Base-by-base conservation (phyloP, 73 alveolate species). In the Paramecium tetraurelia region DNA sequence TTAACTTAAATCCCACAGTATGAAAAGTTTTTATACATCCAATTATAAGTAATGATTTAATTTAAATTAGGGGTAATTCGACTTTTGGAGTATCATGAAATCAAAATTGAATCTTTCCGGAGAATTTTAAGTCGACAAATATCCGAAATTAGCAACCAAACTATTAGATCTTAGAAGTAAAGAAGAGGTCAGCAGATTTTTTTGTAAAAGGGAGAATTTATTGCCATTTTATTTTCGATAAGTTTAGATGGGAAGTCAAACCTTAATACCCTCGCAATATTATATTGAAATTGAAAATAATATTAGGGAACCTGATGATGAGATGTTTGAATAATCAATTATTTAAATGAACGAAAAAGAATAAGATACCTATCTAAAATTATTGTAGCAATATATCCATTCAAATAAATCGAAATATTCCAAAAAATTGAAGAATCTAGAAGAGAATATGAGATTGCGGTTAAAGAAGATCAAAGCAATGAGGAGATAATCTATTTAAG, bases 331-430 rank as follows among this genome's bases (percentile, higher is more conserved):
- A 31, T 46, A 80, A 40, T 80, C 90, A 4, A 80, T 80, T 21
- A 27, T 41, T 24, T 80, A 80, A 80, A 80, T 80, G 90, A 80
- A 41, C 10, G 90, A 80, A 48, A 80, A 80, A 16, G 90, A 80
- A 80, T 80, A 80, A 22, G 72, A 48, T 38, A 43, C 76, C 8
- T 80, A 80, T 44, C 21, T 80, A 24, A 80, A 80, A 44, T 4
- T 46, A 18, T 10, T 80, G 12, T 63, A 80, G 43, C 22, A 80
- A 43, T 80, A 44, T 24, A 80, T 80, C 7, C 70, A 80, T 80
- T 48, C 46, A 18, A 40, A 80, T 44, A 80, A 80, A 80, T 41
- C 90, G 20, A 80, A 80, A 80, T 80, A 80, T 46, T 44, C 70
- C 0, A 27, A 80, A 7, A 80, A 46, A 80, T 35, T 80, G 21